Base-by-base conservation (phyloP, 305 asterid species). In the Fraxinus paxiana region DNA sequence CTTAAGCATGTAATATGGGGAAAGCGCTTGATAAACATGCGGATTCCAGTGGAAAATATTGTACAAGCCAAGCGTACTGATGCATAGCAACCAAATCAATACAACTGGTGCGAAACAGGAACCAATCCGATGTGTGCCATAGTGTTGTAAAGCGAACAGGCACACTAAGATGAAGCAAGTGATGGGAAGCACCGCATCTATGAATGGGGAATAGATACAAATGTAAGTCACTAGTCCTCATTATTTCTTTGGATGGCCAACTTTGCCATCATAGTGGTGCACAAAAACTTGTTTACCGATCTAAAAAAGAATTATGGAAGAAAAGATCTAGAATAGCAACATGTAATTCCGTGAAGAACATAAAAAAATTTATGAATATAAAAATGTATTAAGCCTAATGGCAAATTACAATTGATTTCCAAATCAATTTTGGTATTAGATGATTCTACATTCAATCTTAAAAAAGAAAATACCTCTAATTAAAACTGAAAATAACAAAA, bases 151-250 rank as follows among this genome's bases (percentile, higher is more conserved):
- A 63, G 98, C 97, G 73, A 94, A 95, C 54, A 95, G 93, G 95
- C 98, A 94, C 83, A 94, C 92, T 75, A 94, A 88, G 82, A 95
- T 94, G 89, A 94, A 91, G 92, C 98, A 95, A 65, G 98, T 94
- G 22, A 95, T 94, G 41, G 98, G 98, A 81, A 95, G 80, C 89
- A 94, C 88, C 0, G 98, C 99, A 92, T 95, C 98, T 95, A 96
- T 91, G 90, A 30, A 83, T 7, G 43, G 54, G 33, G 65, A 82
- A 77, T 33, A 9, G 71, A 79, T 13, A 24, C 5, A 67, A 41
- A 72, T 54, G 75, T 63, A 74, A 78, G 72, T 56, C 30, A 56
- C 67, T 56, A 6, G 12, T 20, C 67, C 67, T 56, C 67, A 18
- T 56, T 18, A 59, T 59, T 6, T 59, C 13, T 20, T 20, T 59